Base-by-base conservation (phyloP, 169 alveolate species). In the Theileria orientalis region DNA sequence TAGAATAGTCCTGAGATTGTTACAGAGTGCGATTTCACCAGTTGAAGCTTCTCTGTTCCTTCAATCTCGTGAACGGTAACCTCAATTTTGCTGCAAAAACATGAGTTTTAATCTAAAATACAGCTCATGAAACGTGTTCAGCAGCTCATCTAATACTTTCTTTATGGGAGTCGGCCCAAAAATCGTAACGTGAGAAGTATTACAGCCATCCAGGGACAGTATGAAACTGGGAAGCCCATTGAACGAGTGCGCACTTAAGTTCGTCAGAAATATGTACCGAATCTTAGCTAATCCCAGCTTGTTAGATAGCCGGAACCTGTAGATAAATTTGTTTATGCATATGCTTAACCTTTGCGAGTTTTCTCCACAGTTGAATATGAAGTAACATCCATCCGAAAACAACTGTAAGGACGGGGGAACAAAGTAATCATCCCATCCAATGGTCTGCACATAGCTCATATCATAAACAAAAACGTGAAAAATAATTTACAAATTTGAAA, bases 141-240 rank as follows among this genome's bases (percentile, higher is more conserved):
- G 56, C 62, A 85, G 69, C 37, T 14, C 57, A 29, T 83, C 69
- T 62, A 90, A 51, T 44, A 85, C 29, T 6, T 42, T 59, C 70
- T 52, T 83, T 30, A 83, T 52, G 25, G 83, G 78, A 21, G 80
- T 83, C n/a, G 94, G 94, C 25, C 95, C 96, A 77, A 89, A 83
- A 29, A 92, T 64, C 13, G 84, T 68, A 40, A 92, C 75, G 37
- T 52, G 46, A 30, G 66, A 68, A 37, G 69, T 73, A 2, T 91
- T 90, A 32, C 90, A 79, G 54, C 93, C 90, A 21, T 87, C 93
- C 29, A 90, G 64, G 27, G 96, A 78, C 47, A 92, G 77, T 16
- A 92, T 83, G 40, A 92, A 83, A 11, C 96, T 94, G 0, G 90
- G 90, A 21, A 92, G 87, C 6, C 96, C 96, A 14, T 87, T 93